Evolutionary conservation across 768 basidiomycete genomes (phyloP).

Genomic region (Mycena haematopus): DNA sequence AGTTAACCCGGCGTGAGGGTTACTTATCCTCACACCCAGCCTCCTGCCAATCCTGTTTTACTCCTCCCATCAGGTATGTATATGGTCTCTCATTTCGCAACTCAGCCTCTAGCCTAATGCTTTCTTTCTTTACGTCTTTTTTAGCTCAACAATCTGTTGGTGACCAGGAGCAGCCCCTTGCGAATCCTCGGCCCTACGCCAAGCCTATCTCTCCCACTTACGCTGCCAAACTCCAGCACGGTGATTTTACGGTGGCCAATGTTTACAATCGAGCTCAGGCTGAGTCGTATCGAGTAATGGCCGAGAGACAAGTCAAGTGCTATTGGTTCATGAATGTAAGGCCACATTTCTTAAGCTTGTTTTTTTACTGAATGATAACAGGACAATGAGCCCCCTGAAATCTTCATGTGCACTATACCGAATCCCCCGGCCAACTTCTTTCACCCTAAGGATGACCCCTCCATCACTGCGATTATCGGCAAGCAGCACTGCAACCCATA

Average conservation of each 20-base stretch:
- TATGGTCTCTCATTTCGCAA: too few species aligned
- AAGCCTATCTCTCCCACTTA: neutral
- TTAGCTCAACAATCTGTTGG: neutral
- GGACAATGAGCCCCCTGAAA: neutral
- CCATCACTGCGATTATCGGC: neutral
- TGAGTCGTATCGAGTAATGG: neutral
- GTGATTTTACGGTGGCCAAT: neutral
- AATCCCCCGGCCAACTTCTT: neutral
- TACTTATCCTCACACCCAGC: too few species aligned
- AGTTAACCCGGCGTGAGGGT: too few species aligned
- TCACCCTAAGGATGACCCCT: neutral
- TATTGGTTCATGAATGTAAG: neutral
- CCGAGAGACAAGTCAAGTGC: neutral
- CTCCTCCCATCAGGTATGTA: neutral
- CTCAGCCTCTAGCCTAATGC: too few species aligned
- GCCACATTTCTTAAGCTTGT: neutral
- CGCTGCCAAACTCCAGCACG: neutral
- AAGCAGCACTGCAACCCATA: neutral
- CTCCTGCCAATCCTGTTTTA: too few species aligned
- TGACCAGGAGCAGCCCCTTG: neutral
- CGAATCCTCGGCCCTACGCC: neutral
- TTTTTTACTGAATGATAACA: neutral
- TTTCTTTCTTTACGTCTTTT: too few species aligned
- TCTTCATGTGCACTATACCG: neutral
- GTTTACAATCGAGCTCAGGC: neutral